These are phyloP conservation scores for Boletellus sp. DNA, from an alignment of 768 basidiomycete genomes.

Conservation along the genomic window DNA sequence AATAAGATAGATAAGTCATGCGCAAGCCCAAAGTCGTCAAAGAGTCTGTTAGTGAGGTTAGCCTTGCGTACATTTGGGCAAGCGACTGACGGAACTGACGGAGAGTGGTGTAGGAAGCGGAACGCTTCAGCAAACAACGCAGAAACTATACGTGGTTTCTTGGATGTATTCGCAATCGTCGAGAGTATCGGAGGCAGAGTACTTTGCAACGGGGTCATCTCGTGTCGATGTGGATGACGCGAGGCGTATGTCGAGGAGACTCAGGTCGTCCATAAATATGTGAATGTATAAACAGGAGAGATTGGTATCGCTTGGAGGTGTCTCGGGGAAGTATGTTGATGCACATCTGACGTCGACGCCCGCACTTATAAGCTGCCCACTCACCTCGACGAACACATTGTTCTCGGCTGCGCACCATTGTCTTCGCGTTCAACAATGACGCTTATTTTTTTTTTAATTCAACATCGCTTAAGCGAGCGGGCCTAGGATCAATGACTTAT, in stretches of 20 bases:
- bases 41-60: conserved; percentile 4
- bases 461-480: not conserved
- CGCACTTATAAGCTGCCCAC: no score
- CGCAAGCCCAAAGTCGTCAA: conserved; percentile 2
- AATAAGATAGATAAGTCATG: conserved; percentile 9
- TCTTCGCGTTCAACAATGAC: not conserved
- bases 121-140: conserved; percentile 4
- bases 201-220: not conserved
- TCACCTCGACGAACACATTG: not conserved
- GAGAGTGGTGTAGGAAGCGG: not conserved
- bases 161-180: not conserved
- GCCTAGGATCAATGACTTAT: not conserved
- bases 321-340: not conserved
- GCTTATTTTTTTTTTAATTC: not conserved
- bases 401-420: not conserved
- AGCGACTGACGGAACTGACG: not conserved
- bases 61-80: not conserved
- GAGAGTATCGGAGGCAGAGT: not conserved
- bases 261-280: conserved; percentile 10
- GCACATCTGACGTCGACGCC: no score
- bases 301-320: not conserved
- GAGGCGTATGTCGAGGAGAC: not conserved
- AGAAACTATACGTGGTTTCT: not conserved
- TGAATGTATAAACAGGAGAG: not conserved
- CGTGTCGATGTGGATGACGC: not conserved